Evolutionary conservation across 352 stramenopile genomes (phyloP), one percentile per base, ranked within the genome.

Genomic region (Globisporangium canariense): DNA sequence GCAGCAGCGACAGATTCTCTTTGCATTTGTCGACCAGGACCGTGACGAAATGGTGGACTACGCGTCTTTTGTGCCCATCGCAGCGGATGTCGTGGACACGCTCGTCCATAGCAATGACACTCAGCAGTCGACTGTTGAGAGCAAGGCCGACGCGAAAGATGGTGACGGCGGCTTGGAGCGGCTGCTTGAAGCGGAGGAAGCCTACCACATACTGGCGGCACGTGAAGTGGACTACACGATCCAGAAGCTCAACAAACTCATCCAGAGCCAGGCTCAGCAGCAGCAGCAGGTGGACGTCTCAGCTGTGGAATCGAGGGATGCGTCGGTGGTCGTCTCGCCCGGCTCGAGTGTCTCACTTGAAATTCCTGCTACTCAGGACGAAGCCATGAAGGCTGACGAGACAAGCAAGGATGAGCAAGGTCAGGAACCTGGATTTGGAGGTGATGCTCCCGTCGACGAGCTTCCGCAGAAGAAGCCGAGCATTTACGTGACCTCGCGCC

Each of bases 41-140:
- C 73, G 83, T 22, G 74, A 91, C 36, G 80, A 80, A 20, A 76
- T 86, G 70, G 71, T 89, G 20, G 71, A 86, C 34, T 91, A 91
- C 45, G 59, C 66, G 11, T 61, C 76, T 20, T 67, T 89, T 43
- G 67, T 85, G 11, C 56, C 70, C 11, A 74, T 88, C 20, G 77
- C 70, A 20, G 78, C 74, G 40, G 77, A 86, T 7, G 73, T 86
- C 16, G 57, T 88, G 16, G 75, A 88, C 58, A 75, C 76, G n/a
- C 75, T 88, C 54, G 45, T 45, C 16, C 46, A 67, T 11, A 52
- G 46, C 6, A 55, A 22, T 38, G 18, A 18, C 7, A 11, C 30
- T 10, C 20, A 36, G 32, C 43, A 49, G 43, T 4, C 20, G 16
- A 32, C 50, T 7, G 40, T 46, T 7, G 41, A 57, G 30, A 46